Evolutionary conservation across 192 early-diverging fungal genomes (phyloP).

Genomic region (Pilobolus umbonatus): DNA sequence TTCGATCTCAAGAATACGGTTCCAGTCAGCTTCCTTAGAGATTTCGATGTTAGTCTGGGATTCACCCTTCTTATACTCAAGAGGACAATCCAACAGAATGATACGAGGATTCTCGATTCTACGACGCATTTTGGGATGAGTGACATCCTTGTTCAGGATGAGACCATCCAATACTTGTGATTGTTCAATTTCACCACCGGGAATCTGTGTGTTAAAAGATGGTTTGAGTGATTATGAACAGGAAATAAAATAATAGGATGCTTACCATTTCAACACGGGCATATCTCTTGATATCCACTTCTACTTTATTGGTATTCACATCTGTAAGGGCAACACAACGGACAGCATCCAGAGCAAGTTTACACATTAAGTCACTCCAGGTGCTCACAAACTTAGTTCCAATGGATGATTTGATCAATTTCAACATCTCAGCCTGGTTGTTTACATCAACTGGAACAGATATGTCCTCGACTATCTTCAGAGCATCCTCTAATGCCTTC

Average conservation of each 20-base stretch:
- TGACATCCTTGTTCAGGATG: constrained; percentile 99
- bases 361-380: constrained; percentile 98
- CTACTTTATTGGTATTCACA: constrained; percentile 61
- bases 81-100: constrained; percentile 94
- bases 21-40: constrained; percentile 95
- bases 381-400: constrained; percentile 96
- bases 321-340: constrained; percentile 72
- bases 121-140: constrained; percentile 96
- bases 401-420: constrained; percentile 85
- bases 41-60: constrained; percentile 99
- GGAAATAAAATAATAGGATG: not conserved
- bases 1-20: constrained; percentile 94
- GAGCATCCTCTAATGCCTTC: constrained; percentile 88
- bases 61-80: constrained; percentile 99
- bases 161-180: constrained; percentile 93
- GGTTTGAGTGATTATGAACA: no score
- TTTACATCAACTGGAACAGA: constrained; percentile 80
- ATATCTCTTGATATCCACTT: constrained; percentile 98
- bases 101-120: constrained; percentile 95
- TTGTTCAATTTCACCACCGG: constrained; percentile 97
- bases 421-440: constrained; percentile 85
- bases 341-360: constrained; percentile 93
- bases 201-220: constrained; percentile 77
- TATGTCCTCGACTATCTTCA: constrained; percentile 79
- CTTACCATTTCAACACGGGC: constrained; percentile 92